Evolutionary conservation across 2,329 filamentous ascomycete species (phyloP), one percentile per base, ranked within the genome.

Genomic region (Lizonia empirigonia): DNA sequence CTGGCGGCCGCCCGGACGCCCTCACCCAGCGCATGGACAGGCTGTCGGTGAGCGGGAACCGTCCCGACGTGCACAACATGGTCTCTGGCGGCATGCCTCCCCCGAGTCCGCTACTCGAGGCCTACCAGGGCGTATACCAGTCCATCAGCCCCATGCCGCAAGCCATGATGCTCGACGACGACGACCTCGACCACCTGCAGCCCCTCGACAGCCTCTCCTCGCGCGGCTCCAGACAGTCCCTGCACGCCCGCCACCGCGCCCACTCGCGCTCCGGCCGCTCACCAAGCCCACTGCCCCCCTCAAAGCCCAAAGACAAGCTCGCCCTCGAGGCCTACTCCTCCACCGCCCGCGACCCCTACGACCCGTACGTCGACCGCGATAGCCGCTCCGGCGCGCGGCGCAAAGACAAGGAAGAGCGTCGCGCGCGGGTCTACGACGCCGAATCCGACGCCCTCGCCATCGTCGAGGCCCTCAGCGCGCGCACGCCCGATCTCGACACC

Each of bases 131-230:
- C 30, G 96, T 92, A 0, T 97, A 96, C 65, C 93, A 97, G 73
- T 90, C 90, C 50, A 89, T 95, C 63, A 96, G 92, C 0, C 92
- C 93, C 0, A 96, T 97, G 90, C 92, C 92, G 0, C 91, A 91
- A 0, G 90, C 92, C 0, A 77, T 84, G 50, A 77, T 84, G 63
- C 77, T 92, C 19, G 66, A 78, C 38, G 73, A 78, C 23, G 49
- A 52, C 26, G 77, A 81, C 27, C 78, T 85, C 8, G 79, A 82
- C 47, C 72, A 73, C 56, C 67, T 73, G 16, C 67, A 62, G 29
- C 64, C 70, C 15, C 54, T 74, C 32, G 67, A 72, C 39, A 66
- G 62, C 39, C 58, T 64, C 29, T 70, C 62, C 20, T 67, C 72
- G 13, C 64, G 71, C 44, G 56, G 54, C 35, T 69, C 71, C 8